Conservation (phyloP, 176 grass and related monocot species). For the Eleusine indica region DNA sequence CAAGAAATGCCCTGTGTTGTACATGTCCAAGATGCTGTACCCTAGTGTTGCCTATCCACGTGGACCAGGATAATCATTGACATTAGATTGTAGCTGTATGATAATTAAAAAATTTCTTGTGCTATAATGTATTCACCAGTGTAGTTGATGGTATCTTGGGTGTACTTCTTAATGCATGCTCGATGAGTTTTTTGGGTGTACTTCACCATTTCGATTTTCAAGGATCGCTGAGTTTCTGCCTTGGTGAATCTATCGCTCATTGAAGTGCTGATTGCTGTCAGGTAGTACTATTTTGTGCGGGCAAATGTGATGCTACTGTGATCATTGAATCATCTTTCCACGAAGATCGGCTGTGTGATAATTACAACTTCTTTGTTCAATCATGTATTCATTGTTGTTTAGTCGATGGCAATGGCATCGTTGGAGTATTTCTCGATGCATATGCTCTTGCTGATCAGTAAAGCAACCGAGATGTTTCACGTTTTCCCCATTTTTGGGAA, state of each 20-base stretch:
- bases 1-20: conserved; percentile 28
- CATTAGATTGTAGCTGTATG: conserved; percentile 63
- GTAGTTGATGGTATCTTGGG: conserved; percentile 15
- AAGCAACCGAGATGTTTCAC: neutral
- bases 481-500: neutral
- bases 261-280: too few relatives aligned
- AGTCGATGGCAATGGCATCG: conserved; percentile 1
- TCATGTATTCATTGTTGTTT: neutral
- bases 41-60: conserved; percentile 28
- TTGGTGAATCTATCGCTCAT: neutral
- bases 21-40: conserved; percentile 55
- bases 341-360: conserved; percentile 44
- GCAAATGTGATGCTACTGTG: too few relatives aligned
- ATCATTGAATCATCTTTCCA: too few relatives aligned
- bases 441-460: too few relatives aligned
- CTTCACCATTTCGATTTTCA: neutral
- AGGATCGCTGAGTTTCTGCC: neutral
- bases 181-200: neutral
- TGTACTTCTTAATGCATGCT: conserved; percentile 28
- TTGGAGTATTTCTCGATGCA: conserved; percentile 22
- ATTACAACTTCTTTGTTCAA: conserved; percentile 41
- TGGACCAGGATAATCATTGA: conserved; percentile 48
- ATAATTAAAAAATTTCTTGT: conserved; percentile 44
- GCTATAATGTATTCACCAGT: conserved; percentile 20
- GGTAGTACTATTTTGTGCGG: too few relatives aligned